Percentiles rank a stretch among this genome's conserved stretches.
Conservation (phyloP, 164 flowering plant species). For the Protea cynaroides region DNA sequence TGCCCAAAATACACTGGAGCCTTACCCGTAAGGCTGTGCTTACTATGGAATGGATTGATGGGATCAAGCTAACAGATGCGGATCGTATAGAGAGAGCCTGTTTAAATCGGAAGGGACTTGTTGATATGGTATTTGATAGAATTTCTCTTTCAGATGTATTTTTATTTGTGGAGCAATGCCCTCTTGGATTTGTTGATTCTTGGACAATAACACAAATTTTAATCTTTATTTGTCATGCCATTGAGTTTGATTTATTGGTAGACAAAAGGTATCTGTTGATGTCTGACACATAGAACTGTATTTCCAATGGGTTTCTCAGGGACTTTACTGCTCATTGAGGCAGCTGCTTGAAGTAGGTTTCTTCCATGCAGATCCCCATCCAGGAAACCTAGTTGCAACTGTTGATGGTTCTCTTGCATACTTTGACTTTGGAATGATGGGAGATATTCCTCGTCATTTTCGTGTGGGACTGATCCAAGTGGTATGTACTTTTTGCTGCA, state of each 20-base stretch:
- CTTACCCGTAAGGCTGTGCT: slow-evolving; percentile 79
- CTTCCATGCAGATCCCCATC: slow-evolving; percentile 99
- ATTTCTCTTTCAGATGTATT: not conserved
- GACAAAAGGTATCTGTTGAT: not conserved
- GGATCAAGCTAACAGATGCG: slow-evolving; percentile 90
- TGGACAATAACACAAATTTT: not conserved
- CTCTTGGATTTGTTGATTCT: not conserved
- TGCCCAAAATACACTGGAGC: slow-evolving; percentile 90
- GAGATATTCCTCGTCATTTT: slow-evolving; percentile 91
- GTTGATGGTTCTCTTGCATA: slow-evolving; percentile 75
- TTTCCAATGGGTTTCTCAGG: slow-evolving; percentile 35
- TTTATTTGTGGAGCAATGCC: not conserved
- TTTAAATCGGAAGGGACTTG: slow-evolving; percentile 58
- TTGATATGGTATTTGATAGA: slow-evolving; percentile 60
- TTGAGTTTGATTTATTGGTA: not conserved
- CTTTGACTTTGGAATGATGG: slow-evolving; percentile 99
- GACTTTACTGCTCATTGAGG: slow-evolving; percentile 82
- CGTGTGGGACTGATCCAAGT: slow-evolving; percentile 92
- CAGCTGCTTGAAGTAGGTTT: slow-evolving; percentile 97
- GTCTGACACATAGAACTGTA: too few relatives aligned
- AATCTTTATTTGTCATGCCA: too few relatives aligned
- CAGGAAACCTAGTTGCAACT: slow-evolving; percentile 91
- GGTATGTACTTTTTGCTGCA: slow-evolving; percentile 36
- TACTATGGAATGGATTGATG: slow-evolving; percentile 98
- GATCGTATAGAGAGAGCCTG: slow-evolving; percentile 42